A percentile compares a stretch with the other conserved stretches of the same genome.
Conservation (phyloP, 2,329 filamentous ascomycete genomes). For the Botrytis squamosa region DNA sequence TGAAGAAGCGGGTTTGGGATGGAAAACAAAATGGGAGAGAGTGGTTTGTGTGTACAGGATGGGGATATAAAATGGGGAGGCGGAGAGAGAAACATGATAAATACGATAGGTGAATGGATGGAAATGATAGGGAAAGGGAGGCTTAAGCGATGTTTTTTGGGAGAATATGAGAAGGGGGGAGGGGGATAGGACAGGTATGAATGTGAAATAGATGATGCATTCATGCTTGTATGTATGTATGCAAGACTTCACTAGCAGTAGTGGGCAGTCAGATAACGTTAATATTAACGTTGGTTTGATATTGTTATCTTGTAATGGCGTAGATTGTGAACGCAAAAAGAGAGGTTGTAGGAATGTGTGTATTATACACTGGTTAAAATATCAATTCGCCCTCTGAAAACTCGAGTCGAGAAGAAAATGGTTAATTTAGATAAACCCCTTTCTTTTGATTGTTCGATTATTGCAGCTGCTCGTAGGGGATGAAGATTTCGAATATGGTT, state of each 20-base stretch:
- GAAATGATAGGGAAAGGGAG: neutral
- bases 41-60: constrained; percentile 3
- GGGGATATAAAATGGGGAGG: neutral
- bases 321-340: neutral
- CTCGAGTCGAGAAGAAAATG: neutral
- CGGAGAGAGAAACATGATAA: neutral
- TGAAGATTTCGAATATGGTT: neutral
- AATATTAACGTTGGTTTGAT: neutral
- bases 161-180: neutral
- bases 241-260: constrained; percentile 7
- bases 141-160: neutral
- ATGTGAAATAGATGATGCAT: constrained; percentile 3
- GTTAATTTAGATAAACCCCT: neutral
- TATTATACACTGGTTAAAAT: neutral
- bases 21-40: neutral
- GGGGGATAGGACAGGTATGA: neutral
- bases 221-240: neutral
- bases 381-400: neutral
- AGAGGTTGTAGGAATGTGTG: neutral
- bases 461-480: neutral
- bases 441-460: neutral
- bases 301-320: neutral
- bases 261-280: neutral
- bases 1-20: neutral
- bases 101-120: constrained; percentile 8